These are phyloP conservation scores for Spergularia azorica DNA, from an alignment of 179 eudicot genomes.

Conservation along the genomic window DNA sequence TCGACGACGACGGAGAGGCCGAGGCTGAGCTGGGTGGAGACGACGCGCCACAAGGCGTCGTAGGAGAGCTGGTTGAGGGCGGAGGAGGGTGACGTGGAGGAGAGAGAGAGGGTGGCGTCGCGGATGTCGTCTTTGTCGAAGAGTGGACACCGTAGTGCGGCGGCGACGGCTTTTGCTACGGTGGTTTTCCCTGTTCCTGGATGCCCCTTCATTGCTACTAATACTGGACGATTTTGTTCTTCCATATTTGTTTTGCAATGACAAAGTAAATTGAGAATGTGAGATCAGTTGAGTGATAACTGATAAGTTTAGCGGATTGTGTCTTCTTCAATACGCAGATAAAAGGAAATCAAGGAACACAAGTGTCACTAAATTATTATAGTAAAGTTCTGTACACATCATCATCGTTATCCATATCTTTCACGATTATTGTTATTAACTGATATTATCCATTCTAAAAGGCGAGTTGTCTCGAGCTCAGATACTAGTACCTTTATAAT, in stretches of 20 bases:
- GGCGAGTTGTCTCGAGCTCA: too few relatives aligned
- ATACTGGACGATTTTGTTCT: conserved; percentile 18
- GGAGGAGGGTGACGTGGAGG: conserved; percentile 29
- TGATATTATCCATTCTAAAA: too few relatives aligned
- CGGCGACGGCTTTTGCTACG: conserved; percentile 54
- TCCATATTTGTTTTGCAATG: neutral
- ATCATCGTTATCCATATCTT: too few relatives aligned
- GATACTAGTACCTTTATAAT: too few relatives aligned
- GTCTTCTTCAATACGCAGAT: too few relatives aligned
- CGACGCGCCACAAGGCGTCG: conserved; percentile 40
- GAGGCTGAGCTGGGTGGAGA: conserved; percentile 35
- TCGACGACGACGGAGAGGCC: conserved; percentile 47
- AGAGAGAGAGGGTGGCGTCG: conserved; percentile 44
- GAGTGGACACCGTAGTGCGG: conserved; percentile 50
- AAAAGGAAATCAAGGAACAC: too few relatives aligned
- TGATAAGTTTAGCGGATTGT: too few relatives aligned
- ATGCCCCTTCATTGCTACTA: conserved; percentile 87
- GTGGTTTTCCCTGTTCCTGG: conserved; percentile 85
- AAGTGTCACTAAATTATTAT: too few relatives aligned
- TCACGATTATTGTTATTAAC: too few relatives aligned
- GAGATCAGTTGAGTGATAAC: too few relatives aligned
- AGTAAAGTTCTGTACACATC: too few relatives aligned
- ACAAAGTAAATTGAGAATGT: too few relatives aligned
- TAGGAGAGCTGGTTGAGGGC: conserved; percentile 50
- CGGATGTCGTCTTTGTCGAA: conserved; percentile 80